Evolutionary conservation across 148 eudicot genomes (phyloP).

Genomic region (Diospyros lotus): DNA sequence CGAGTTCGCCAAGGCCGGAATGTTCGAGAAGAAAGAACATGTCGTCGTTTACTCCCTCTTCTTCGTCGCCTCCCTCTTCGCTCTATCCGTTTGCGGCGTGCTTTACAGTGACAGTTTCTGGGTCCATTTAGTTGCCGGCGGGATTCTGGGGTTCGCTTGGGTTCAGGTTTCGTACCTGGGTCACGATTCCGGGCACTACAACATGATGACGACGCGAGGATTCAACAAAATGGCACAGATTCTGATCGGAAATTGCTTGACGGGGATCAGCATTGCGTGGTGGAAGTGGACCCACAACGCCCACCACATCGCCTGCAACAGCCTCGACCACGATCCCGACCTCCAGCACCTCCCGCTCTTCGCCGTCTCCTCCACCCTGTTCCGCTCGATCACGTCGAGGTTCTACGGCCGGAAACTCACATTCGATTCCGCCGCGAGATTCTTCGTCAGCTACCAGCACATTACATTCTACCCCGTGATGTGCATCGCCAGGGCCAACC

Average conservation of each 20-base stretch:
- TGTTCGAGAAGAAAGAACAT: constrained; percentile 60
- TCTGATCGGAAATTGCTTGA: constrained; percentile 49
- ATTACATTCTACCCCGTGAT: constrained; percentile 50
- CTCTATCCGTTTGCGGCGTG: constrained; percentile 37
- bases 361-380: constrained; percentile 45
- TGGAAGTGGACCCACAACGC: constrained; percentile 83
- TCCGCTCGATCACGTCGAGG: constrained; percentile 29
- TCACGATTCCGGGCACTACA: constrained; percentile 68
- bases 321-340: constrained; percentile 61
- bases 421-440: constrained; percentile 38
- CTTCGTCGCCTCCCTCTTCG: constrained; percentile 30
- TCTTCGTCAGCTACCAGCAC: constrained; percentile 53
- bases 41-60: constrained; percentile 21
- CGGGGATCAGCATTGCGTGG: constrained; percentile 76
- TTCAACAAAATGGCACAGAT: constrained; percentile 47
- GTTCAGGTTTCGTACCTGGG: constrained; percentile 48
- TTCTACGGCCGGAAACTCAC: constrained; percentile 58
- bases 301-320: constrained; percentile 56
- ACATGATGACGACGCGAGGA: constrained; percentile 34
- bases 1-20: constrained; percentile 43
- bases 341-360: constrained; percentile 59
- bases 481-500: constrained; percentile 48
- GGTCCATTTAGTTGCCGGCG: constrained; percentile 43
- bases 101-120: constrained; percentile 19
- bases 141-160: constrained; percentile 48